Conservation (phyloP, 345 rosid species). For the Eucalyptus curtisii region DNA sequence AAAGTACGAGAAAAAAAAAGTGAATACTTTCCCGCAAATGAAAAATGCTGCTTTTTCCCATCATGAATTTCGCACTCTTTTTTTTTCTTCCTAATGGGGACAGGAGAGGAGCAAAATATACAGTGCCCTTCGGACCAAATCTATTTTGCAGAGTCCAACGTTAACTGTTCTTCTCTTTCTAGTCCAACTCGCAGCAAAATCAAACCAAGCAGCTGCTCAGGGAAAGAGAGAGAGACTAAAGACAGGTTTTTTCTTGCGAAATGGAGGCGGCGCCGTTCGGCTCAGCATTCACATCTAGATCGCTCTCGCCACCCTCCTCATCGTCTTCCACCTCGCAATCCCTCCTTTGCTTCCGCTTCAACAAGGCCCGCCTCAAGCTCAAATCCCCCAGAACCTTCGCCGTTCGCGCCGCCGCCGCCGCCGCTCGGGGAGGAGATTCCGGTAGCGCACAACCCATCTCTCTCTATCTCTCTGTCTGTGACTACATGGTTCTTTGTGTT, state of each 20-base stretch:
- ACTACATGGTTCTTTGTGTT: not conserved
- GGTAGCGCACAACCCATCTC: conserved; percentile 17
- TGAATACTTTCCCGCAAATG: not conserved
- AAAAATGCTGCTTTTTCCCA: not conserved
- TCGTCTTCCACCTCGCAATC: conserved; percentile 9
- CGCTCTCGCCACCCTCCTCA: not conserved
- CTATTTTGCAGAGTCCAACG: not conserved
- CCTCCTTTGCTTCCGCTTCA: conserved; percentile 1
- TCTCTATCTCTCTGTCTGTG: not conserved
- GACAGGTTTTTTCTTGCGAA: not conserved
- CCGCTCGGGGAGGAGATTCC: conserved; percentile 18
- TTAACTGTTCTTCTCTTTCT: not conserved
- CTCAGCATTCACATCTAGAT: not conserved
- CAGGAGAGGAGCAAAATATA: not conserved
- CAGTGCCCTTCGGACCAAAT: not conserved
- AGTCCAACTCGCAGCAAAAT: not conserved
- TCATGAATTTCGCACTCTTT: accelerated
- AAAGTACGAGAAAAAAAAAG: not conserved
- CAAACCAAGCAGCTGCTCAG: not conserved
- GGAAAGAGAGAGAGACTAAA: not conserved
- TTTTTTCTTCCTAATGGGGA: not conserved
- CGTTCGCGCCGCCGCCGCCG: conserved; percentile 48
- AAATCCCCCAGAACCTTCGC: conserved; percentile 26
- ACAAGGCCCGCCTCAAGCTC: conserved; percentile 15
- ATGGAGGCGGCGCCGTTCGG: conserved; percentile 14